phyloP scores from a whole-genome alignment of 352 stramenopile genomes.

The Globisporangium perplexum region DNA sequence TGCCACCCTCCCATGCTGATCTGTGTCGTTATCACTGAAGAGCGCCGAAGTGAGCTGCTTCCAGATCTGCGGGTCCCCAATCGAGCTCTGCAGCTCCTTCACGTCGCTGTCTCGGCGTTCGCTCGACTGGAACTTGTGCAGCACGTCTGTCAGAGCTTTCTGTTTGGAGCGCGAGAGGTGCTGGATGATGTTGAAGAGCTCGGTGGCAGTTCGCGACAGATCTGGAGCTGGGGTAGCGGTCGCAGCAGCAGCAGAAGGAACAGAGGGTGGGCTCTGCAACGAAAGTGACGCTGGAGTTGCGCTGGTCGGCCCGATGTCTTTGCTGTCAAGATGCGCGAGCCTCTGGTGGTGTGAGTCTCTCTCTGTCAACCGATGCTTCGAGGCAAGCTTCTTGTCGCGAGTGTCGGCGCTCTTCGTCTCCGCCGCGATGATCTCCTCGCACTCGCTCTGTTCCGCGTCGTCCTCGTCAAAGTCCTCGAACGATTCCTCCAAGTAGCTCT shows the following conservation, averaged over 20 bases:
- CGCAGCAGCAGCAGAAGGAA: not conserved
- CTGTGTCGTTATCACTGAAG: conserved; percentile 5
- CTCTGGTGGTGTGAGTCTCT: not conserved
- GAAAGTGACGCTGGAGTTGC: too few species aligned
- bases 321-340: not conserved
- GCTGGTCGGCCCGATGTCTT: not conserved
- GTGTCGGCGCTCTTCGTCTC: conserved; percentile 3
- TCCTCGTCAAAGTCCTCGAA: conserved; percentile 81
- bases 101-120: conserved; percentile 48
- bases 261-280: too few species aligned
- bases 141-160: conserved; percentile 42
- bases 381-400: not conserved
- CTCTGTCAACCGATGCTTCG: not conserved
- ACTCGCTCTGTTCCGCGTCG: conserved; percentile 2
- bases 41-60: conserved; percentile 51
- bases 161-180: conserved; percentile 69
- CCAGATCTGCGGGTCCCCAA: conserved; percentile 72
- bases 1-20: not conserved
- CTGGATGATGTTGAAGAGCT: conserved; percentile 62
- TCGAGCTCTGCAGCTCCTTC: conserved; percentile 44
- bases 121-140: conserved; percentile 59
- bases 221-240: conserved; percentile 3
- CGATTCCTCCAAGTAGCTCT: conserved; percentile 74
- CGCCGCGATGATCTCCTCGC: conserved; percentile 5
- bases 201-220: conserved; percentile 45